Evolutionary conservation across 352 stramenopile genomes (phyloP).

Genomic region (Phytophthora nicotianae): DNA sequence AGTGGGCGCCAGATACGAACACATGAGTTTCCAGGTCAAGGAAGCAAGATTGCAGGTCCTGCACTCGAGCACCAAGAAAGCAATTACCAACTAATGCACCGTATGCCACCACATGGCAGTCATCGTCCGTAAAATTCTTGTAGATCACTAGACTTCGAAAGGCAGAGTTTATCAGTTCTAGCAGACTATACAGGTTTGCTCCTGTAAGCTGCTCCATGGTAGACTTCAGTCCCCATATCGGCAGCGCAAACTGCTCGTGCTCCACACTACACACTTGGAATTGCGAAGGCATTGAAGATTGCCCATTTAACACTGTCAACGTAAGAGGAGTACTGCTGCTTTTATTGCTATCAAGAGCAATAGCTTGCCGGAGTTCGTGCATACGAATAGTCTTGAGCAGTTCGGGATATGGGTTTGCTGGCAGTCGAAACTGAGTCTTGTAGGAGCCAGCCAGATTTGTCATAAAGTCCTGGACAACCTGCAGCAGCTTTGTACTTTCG

Average conservation of each 20-base stretch:
- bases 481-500: conserved; percentile 39
- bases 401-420: conserved; percentile 42
- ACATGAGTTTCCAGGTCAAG: conserved; percentile 44
- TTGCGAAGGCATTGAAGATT: conserved; percentile 10
- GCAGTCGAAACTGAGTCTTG: conserved; percentile 34
- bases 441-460: conserved; percentile 31
- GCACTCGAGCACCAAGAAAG: conserved; percentile 13
- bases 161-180: conserved; percentile 13
- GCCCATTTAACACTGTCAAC: conserved; percentile 18
- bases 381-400: conserved; percentile 41
- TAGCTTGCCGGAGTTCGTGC: conserved; percentile 38
- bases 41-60: conserved; percentile 8
- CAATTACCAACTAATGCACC: conserved; percentile 34
- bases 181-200: conserved; percentile 16
- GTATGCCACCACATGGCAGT: conserved; percentile 26
- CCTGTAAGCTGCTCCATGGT: conserved; percentile 28
- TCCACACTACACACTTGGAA: conserved; percentile 29
- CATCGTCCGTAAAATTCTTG: conserved; percentile 34
- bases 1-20: conserved; percentile 37
- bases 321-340: conserved; percentile 4
- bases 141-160: conserved; percentile 14
- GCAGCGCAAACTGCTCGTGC: conserved; percentile 25
- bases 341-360: conserved; percentile 9
- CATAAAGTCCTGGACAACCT: conserved; percentile 42
- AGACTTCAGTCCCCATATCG: conserved; percentile 34